Evolutionary conservation across 176 grass and related monocot genomes (phyloP).

Genomic region (Juncus inflexus): DNA sequence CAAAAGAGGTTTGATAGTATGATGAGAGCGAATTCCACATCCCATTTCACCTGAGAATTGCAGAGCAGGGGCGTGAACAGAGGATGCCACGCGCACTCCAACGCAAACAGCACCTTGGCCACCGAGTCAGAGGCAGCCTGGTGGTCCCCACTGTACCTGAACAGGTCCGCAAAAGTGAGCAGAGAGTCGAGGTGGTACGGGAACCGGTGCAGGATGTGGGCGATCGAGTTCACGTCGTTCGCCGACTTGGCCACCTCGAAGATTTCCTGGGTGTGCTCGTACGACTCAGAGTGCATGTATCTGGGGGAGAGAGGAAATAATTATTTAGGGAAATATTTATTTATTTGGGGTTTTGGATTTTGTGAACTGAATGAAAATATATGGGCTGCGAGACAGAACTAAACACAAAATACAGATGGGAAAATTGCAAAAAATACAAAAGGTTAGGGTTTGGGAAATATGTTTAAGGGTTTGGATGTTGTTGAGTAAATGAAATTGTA

Average conservation of each 20-base stretch:
- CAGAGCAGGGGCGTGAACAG: conserved; percentile 67
- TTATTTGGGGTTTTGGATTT: background rate
- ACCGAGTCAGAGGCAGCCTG: conserved; percentile 74
- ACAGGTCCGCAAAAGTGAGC: conserved; percentile 89
- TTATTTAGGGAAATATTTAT: conserved; percentile 8
- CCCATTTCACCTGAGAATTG: background rate
- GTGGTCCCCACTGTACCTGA: conserved; percentile 97
- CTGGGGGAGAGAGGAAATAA: conserved; percentile 35
- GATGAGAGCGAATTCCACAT: too few relatives aligned
- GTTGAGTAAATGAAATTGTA: too few relatives aligned
- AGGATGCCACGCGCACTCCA: conserved; percentile 87
- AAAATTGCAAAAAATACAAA: too few relatives aligned
- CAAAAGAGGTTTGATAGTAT: too few relatives aligned
- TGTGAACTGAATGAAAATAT: background rate
- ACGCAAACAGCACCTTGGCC: conserved; percentile 81
- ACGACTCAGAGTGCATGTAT: conserved; percentile 57
- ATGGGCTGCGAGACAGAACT: background rate
- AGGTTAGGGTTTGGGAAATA: too few relatives aligned
- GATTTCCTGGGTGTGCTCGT: conserved; percentile 61
- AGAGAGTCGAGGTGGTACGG: conserved; percentile 86
- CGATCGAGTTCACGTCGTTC: conserved; percentile 93
- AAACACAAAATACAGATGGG: too few relatives aligned
- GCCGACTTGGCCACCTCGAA: conserved; percentile 87
- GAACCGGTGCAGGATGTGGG: conserved; percentile 53
- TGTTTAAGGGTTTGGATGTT: too few relatives aligned